A percentile compares a stretch with the other conserved stretches of the same genome.
phyloP scores from a whole-genome alignment of 176 grass and related monocot species.

The Thinopyrum elongatum region DNA sequence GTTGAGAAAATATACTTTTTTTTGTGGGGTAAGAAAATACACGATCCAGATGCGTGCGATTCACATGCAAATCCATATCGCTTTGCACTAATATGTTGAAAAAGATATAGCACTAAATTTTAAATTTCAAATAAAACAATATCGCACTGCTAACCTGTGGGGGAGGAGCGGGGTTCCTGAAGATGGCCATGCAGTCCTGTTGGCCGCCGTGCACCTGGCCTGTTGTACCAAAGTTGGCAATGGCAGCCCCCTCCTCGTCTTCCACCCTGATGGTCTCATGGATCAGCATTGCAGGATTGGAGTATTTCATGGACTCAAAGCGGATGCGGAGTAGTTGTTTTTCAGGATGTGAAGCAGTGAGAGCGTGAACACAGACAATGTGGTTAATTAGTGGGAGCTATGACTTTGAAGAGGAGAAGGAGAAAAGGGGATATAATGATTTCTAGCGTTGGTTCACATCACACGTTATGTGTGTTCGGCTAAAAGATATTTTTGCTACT shows the following conservation, averaged over 20 bases:
- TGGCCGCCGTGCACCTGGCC: background rate
- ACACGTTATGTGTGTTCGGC: background rate
- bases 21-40: too few relatives aligned
- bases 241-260: background rate
- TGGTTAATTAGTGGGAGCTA: background rate
- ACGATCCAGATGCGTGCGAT: too few relatives aligned
- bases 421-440: background rate
- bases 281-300: background rate
- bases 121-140: background rate
- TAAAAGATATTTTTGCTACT: background rate
- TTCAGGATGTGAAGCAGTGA: background rate
- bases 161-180: constrained; percentile 7
- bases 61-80: background rate
- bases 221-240: background rate
- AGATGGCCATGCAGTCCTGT: background rate
- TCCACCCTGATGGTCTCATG: constrained; percentile 11
- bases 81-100: background rate
- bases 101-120: background rate
- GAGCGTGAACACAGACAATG: background rate
- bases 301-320: background rate
- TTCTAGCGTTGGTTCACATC: background rate
- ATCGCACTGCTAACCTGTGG: background rate
- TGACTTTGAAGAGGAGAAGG: background rate
- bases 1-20: too few relatives aligned
- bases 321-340: background rate